A percentile compares a stretch with the other conserved stretches of the same genome.
Conservation (phyloP, 1,284 basidiomycete genomes). For the Coniophora puteana region DNA sequence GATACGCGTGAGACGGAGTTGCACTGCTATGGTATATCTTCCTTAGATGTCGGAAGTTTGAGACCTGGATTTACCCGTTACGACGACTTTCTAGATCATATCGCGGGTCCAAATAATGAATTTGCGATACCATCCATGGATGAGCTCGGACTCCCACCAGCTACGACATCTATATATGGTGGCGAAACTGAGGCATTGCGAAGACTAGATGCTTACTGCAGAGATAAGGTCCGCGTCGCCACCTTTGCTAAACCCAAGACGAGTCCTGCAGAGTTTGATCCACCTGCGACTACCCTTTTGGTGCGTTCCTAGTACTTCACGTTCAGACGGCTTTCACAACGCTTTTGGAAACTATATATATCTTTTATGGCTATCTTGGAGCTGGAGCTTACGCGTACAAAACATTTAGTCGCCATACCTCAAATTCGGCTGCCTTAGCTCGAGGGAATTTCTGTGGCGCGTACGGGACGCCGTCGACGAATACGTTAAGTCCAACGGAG, state of each 20-base stretch:
- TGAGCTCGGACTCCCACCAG: constrained; percentile 37
- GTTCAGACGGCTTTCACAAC: too few relatives aligned
- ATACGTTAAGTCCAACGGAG: constrained; percentile 17
- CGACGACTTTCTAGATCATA: constrained; percentile 31
- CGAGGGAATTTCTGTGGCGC: constrained; percentile 37
- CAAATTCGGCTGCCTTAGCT: constrained; percentile 47
- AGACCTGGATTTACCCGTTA: constrained; percentile 10
- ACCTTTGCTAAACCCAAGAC: constrained; percentile 47
- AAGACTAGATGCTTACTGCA: constrained; percentile 34
- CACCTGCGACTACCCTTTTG: constrained; percentile 35
- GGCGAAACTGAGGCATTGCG: constrained; percentile 41
- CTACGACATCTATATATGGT: constrained; percentile 40
- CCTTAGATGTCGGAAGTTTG: constrained; percentile 10
- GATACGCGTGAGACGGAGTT: constrained; percentile 14
- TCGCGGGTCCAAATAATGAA: constrained; percentile 32
- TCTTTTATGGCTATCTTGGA: too few relatives aligned
- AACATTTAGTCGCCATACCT: background rate
- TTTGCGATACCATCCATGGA: constrained; percentile 43
- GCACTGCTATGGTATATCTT: constrained; percentile 16
- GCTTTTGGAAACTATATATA: too few relatives aligned
- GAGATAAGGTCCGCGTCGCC: constrained; percentile 32
- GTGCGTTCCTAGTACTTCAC: too few relatives aligned
- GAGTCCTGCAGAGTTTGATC: constrained; percentile 36
- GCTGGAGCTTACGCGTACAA: background rate
- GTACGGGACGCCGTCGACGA: constrained; percentile 28